Evolutionary conservation across 768 basidiomycete genomes (phyloP).

Genomic region (Rhizopogon vesiculosus): DNA sequence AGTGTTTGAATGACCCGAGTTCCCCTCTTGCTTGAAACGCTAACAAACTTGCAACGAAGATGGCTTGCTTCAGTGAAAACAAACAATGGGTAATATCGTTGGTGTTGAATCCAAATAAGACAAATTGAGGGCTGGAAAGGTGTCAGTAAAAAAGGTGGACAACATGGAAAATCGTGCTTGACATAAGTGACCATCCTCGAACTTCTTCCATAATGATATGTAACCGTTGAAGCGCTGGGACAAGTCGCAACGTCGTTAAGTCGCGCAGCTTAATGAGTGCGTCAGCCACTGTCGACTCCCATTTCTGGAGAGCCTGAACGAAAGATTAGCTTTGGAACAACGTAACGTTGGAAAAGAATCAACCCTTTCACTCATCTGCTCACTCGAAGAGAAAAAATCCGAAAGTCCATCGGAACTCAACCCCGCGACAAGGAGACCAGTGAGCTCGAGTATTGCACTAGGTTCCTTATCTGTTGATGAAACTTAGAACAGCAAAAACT

Average conservation of each 20-base stretch:
- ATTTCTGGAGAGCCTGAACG: constrained; percentile 70
- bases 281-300: constrained; percentile 72
- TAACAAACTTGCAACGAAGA: constrained; percentile 66
- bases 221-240: constrained; percentile 73
- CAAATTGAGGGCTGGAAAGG: constrained; percentile 49
- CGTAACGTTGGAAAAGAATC: constrained; percentile 12
- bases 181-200: constrained; percentile 75
- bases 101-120: constrained; percentile 47
- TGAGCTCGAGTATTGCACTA: constrained; percentile 67
- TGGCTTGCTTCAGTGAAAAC: constrained; percentile 47
- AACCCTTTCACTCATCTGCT: constrained; percentile 82
- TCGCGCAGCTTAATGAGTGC: constrained; percentile 71
- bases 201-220: constrained; percentile 75
- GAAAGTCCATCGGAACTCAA: constrained; percentile 62
- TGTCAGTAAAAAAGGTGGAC: constrained; percentile 3
- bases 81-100: constrained; percentile 51
- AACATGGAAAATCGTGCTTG: constrained; percentile 22
- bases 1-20: constrained; percentile 69
- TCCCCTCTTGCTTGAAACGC: constrained; percentile 63
- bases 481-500: neutral
- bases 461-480: constrained; percentile 49
- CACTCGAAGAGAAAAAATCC: constrained; percentile 74
- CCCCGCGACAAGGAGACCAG: constrained; percentile 65
- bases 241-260: constrained; percentile 61
- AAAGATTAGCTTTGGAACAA: constrained; percentile 15